phyloP scores from a whole-genome alignment of 441 rosid genomes.

The Erysimum cheiri region DNA sequence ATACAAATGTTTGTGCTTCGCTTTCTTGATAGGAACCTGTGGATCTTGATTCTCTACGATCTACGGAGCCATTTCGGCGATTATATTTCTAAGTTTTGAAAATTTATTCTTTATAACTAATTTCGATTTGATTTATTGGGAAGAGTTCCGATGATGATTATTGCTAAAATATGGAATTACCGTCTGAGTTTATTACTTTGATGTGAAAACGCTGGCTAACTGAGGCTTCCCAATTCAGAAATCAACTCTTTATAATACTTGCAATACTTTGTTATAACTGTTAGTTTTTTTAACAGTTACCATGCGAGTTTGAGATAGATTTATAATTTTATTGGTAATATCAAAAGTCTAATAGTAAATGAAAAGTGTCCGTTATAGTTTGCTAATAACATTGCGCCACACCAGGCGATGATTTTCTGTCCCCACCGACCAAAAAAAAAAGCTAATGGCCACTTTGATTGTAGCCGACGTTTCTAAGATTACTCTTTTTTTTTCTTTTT shows the following conservation, averaged over 20 bases:
- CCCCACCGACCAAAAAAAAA: slow-evolving; percentile 37
- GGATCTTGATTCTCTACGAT: slow-evolving; percentile 15
- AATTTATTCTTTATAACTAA: not conserved
- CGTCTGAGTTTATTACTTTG: slow-evolving; percentile 39
- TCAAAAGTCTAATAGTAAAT: too few relatives aligned
- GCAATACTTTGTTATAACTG: too few relatives aligned
- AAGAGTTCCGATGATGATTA: slow-evolving; percentile 34
- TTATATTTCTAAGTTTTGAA: slow-evolving; percentile 17
- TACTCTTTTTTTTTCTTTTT: not conserved
- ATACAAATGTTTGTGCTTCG: slow-evolving; percentile 42
- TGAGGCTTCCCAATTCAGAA: slow-evolving; percentile 20
- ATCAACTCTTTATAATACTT: too few relatives aligned
- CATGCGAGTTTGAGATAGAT: too few relatives aligned
- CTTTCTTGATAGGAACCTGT: slow-evolving; percentile 49
- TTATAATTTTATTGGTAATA: too few relatives aligned
- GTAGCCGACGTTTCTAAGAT: slow-evolving; percentile 31
- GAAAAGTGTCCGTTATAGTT: too few relatives aligned
- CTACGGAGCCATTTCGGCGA: slow-evolving; percentile 45
- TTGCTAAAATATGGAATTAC: slow-evolving; percentile 44
- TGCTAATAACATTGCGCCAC: not conserved
- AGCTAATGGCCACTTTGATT: slow-evolving; percentile 13
- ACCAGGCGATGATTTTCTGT: not conserved
- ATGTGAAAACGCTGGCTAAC: slow-evolving; percentile 38
- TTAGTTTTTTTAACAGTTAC: too few relatives aligned
- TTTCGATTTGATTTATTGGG: not conserved